Evolutionary conservation across 352 stramenopile genomes (phyloP), one percentile per base, ranked within the genome.

Genomic region (Phytophthora podocarpi): DNA sequence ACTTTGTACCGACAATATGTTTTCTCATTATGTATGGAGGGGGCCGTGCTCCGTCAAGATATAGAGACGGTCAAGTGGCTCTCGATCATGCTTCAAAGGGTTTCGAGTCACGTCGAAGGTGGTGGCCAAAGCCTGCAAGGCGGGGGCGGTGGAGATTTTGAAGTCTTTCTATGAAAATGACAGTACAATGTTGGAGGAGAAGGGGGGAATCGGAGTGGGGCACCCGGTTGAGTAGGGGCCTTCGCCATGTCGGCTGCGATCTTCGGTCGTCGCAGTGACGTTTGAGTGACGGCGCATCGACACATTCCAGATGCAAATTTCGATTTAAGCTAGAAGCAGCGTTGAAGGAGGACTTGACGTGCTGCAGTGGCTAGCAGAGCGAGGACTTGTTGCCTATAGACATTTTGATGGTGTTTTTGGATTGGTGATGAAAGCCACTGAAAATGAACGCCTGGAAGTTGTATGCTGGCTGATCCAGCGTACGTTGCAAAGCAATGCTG

Each of bases 31-130:
- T 48, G 34, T 8, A 0, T 63, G 23, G 11, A 21, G 7, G 12
- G 59, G 5, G 63, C 43, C 2, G 46, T 49, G 1, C 23, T 23
- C 1, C 23, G 16, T 2, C 13, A 46, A 32, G 32, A 67, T 36
- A 4, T 63, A 26, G 32, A 51, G 7, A 49, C 35, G 21, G 23
- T 55, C 31, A 13, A 55, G 46, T 60, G 61, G 61, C 24, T 65
- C 30, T 40, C 35, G 7, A 34, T 2, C 4, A 58, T 47, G 27
- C 51, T 63, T 15, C 36, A n/a, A 43, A 9, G 24, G 27, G 0
- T 46, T 57, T 18, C 28, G 28, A 8, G 48, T 61, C 8, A 40
- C 41, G 42, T 48, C 21, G 9, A 45, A 50, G 10, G 32, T 59
- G 5, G 60, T 67, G 20, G 49, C 57, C 18, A 31, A n/a, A 27